These are phyloP conservation scores for Gossypium aridum DNA, from an alignment of 441 rosid genomes.

Conservation along the genomic window DNA sequence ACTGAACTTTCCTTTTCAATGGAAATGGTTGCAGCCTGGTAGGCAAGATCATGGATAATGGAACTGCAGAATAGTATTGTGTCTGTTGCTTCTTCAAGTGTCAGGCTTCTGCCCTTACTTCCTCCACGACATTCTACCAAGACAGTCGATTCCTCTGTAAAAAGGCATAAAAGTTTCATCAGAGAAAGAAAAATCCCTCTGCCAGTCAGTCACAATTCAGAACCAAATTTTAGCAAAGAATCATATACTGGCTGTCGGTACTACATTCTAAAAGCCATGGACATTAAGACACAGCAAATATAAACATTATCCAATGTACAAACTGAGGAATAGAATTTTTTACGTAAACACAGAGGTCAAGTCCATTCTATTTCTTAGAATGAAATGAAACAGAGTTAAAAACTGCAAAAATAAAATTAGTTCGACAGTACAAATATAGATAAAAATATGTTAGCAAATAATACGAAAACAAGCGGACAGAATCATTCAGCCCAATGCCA, in stretches of 20 bases:
- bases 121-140: constrained; percentile 50
- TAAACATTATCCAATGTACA: neutral
- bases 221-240: constrained; percentile 13
- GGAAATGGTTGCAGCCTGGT: constrained; percentile 71
- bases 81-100: constrained; percentile 94
- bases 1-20: constrained; percentile 53
- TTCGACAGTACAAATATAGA: neutral
- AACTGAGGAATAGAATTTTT: neutral
- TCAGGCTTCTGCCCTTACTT: constrained; percentile 75
- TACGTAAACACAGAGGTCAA: neutral
- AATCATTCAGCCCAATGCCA: neutral
- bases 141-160: constrained; percentile 59
- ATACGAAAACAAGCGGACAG: neutral
- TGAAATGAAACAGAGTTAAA: neutral
- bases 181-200: constrained; percentile 16
- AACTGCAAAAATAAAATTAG: neutral
- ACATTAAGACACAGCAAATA: neutral
- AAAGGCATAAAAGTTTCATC: constrained; percentile 23
- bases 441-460: neutral
- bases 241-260: neutral
- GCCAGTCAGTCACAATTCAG: constrained; percentile 11
- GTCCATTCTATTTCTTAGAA: neutral
- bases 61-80: constrained; percentile 94
- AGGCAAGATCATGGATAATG: constrained; percentile 86
- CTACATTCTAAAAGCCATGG: neutral